A percentile compares a stretch with the other conserved stretches of the same genome.
phyloP scores from a whole-genome alignment of 805 yeast species.

The Jamesozyma piceae region DNA sequence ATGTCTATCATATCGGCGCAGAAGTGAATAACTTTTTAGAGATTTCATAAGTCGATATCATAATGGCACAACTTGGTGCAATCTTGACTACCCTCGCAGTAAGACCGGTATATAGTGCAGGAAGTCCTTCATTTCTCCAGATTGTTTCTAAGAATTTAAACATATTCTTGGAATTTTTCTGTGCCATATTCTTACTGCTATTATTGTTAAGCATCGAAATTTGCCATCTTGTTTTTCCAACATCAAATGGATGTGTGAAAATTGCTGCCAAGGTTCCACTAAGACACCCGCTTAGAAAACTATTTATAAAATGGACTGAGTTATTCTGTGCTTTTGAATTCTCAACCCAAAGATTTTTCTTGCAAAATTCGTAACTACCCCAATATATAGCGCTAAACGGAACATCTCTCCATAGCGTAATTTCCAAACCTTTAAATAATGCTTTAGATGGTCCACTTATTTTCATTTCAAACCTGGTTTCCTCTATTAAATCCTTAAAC shows the following conservation, averaged over 20 bases:
- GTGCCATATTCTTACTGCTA: constrained; percentile 9
- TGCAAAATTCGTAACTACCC: constrained; percentile 66
- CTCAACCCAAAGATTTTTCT: constrained; percentile 15
- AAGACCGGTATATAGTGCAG: constrained; percentile 80
- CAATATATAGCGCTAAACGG: constrained; percentile 95
- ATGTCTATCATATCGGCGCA: constrained; percentile 13
- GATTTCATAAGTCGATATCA: constrained; percentile 91
- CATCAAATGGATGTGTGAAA: constrained; percentile 90
- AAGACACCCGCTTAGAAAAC: constrained; percentile 73
- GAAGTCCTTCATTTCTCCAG: constrained; percentile 61
- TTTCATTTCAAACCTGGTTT: constrained; percentile 43
- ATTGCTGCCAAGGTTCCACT: constrained; percentile 83
- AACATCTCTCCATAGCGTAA: constrained; percentile 94
- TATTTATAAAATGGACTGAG: constrained; percentile 37
- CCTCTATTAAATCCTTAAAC: constrained; percentile 41
- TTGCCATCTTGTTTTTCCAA: constrained; percentile 89
- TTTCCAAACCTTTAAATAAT: constrained; percentile 73
- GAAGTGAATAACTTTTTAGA: constrained; percentile 46
- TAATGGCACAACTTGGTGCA: constrained; percentile 96
- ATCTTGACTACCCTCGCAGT: constrained; percentile 81
- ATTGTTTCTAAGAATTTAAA: constrained; percentile 56
- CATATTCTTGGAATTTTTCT: constrained; percentile 39
- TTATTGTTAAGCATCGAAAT: constrained; percentile 31
- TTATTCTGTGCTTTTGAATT: not conserved
- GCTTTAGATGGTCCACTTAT: constrained; percentile 46